Evolutionary conservation across 257 asterid genomes (phyloP), one percentile per base, ranked within the genome.

Genomic region (Euphrasia confusa): DNA sequence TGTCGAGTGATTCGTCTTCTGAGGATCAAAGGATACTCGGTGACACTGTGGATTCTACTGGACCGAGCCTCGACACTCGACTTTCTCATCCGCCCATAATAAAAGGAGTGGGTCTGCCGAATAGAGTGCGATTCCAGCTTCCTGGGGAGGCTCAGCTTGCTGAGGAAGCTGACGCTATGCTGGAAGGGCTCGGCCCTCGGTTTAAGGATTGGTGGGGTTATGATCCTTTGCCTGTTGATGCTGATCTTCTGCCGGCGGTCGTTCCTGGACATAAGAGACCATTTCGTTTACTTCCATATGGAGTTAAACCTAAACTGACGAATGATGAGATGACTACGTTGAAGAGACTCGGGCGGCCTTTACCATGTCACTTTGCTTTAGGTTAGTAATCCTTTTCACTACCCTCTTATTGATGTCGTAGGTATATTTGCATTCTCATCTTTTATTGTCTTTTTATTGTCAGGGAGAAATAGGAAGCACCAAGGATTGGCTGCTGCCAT

Each of bases 161-260:
- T 71, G 90, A 85, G 62, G 96, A 85, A 70, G 95, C 90, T 64
- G 86, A 85, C 60, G 66, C 71, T 49, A 68, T 93, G 72, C 72
- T 93, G 49, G 96, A 83, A 77, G 99, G 96, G 59, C 94, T 93
- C 64, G 99, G 99, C 39, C 97, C 97, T 0, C 95, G 97, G 62
- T 89, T 79, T 80, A 78, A 28, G 59, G 99, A 93, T 89, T 93
- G 99, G 97, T 93, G 96, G 99, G 95, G 99, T 0, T 79, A 74
- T 67, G 86, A 85, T 72, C 99, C 99, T 65, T 72, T 89, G 71
- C 96, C 99, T 17, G 82, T 93, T 74, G 96, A 89, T 80, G 99
- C 89, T 57, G 99, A 93, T 89, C 89, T 87, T 74, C 69, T 93
- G 80, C 96, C 99, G 62, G 94, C 95, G 18, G 78, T 83, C 57